A percentile compares a stretch with the other conserved stretches of the same genome.
Conservation (phyloP, 768 basidiomycete species). For the Xanthoconium stramineum region DNA sequence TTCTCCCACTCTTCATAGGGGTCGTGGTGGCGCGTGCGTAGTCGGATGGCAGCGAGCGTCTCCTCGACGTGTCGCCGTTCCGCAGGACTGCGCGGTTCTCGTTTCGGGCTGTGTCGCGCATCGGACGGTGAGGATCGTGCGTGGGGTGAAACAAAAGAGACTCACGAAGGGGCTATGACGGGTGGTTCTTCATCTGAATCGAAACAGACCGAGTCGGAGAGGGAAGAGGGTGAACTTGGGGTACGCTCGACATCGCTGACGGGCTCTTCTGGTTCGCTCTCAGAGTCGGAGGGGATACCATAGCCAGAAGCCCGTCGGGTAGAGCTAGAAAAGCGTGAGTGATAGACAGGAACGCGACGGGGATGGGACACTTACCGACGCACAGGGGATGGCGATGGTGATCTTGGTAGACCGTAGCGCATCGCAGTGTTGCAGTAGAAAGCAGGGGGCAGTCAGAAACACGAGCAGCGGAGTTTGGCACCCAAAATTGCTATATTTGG, state of each 20-base stretch:
- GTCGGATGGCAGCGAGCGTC: slow-evolving; percentile 44
- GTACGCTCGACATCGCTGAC: slow-evolving; percentile 38
- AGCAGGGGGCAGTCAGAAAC: neutral
- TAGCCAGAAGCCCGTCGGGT: slow-evolving; percentile 48
- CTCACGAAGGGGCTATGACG: slow-evolving; percentile 32
- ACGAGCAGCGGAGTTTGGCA: neutral
- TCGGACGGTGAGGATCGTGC: too few relatives aligned
- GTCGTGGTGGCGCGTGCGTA: slow-evolving; percentile 42
- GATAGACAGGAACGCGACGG: slow-evolving; percentile 7
- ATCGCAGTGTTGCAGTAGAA: slow-evolving; percentile 29
- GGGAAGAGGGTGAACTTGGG: slow-evolving; percentile 32
- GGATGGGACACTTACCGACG: slow-evolving; percentile 30
- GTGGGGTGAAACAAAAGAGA: neutral
- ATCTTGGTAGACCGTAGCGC: slow-evolving; percentile 55
- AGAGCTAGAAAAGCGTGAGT: slow-evolving; percentile 5
- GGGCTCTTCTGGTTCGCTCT: slow-evolving; percentile 29
- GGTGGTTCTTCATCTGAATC: slow-evolving; percentile 44
- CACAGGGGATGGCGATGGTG: slow-evolving; percentile 47
- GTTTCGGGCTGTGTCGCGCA: slow-evolving; percentile 13
- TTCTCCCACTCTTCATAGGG: slow-evolving; percentile 53
- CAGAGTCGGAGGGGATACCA: slow-evolving; percentile 51
- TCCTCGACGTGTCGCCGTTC: slow-evolving; percentile 41
- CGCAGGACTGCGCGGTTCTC: slow-evolving; percentile 22
- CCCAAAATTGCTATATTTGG: neutral
- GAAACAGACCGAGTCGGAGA: slow-evolving; percentile 39